Conservation (phyloP, 257 asterid genomes). For the Ocimum tenuiflorum region DNA sequence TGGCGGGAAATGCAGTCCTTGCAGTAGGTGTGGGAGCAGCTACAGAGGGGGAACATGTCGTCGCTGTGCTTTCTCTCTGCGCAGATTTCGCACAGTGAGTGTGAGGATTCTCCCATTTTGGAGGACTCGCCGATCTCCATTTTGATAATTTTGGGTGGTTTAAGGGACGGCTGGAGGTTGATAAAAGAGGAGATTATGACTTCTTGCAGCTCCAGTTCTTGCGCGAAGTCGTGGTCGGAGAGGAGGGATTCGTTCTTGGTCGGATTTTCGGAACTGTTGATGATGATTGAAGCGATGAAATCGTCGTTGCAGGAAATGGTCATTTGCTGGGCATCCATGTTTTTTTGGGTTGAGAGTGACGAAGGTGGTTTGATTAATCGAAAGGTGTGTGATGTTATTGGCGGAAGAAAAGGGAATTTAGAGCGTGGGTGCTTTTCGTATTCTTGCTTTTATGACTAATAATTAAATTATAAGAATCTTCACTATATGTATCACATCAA, state of each 20-base stretch:
- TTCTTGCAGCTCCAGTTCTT: constrained; percentile 39
- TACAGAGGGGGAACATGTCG: constrained; percentile 22
- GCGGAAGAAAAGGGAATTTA: no score
- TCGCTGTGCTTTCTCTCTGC: constrained; percentile 29
- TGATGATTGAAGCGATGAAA: constrained; percentile 9
- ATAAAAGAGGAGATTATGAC: constrained; percentile 24
- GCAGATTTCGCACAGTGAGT: constrained; percentile 44
- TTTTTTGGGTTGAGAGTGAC: background rate
- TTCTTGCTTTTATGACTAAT: no score
- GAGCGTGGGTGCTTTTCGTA: no score
- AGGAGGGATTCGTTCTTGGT: background rate
- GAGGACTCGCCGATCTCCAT: constrained; percentile 6
- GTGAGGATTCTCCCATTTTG: background rate
- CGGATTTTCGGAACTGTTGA: background rate
- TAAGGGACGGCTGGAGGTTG: background rate
- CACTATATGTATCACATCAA: no score
- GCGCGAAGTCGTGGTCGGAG: constrained; percentile 26
- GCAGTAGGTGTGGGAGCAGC: constrained; percentile 45
- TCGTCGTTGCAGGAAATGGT: constrained; percentile 25
- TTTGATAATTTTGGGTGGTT: background rate
- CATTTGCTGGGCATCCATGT: background rate
- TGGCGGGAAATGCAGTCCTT: constrained; percentile 41
- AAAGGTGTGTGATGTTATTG: no score
- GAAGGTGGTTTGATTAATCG: background rate
- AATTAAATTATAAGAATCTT: no score